Evolutionary conservation across 2,329 filamentous ascomycete genomes (phyloP), one percentile per base, ranked within the genome.

Genomic region (Monosporascus sp.): DNA sequence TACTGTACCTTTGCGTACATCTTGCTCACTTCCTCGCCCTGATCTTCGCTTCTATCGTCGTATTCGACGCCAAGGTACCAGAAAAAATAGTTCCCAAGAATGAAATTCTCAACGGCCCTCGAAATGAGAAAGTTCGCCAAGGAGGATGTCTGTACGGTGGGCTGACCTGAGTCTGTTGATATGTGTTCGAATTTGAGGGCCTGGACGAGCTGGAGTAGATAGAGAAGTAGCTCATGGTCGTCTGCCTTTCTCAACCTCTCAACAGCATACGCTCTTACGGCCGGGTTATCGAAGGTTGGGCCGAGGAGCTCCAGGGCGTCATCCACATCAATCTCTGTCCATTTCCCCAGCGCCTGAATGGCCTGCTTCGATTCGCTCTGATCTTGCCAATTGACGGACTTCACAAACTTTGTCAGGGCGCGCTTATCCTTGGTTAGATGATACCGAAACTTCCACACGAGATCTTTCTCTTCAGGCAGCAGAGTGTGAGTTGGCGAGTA

Each of bases 21-120:
- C 57, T 90, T 89, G 46, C 90, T 87, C 66, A 93, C 88, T 53
- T 86, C 84, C 5, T 83, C 78, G 22, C 85, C 81, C 62, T 92
- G 90, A 44, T 91, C 87, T 3, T 85, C 84, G 59, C 88, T 91
- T 55, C 80, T 77, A 68, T 97, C 93, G 62, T 95, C 91, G 61
- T 92, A 95, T 72, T 99, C 95, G 1, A 99, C 94, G 86, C 97
- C 97, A 2, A 99, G 79, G 70, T 97, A 99, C 94, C 94, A 99
- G 69, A 97, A 90, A 51, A 99, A 84, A 72, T 95, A 96, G 68
- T 96, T 99, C 31, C 93, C 94, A 1, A 99, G 80, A 55, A 88
- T 87, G 64, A 97, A 90, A 66, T 96, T 97, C 57, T 87, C 85
- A 16, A 90, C 88, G 3, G 94, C 95, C 37, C 94, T 84, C 1